phyloP scores from a whole-genome alignment of 495 filamentous ascomycete genomes.

The Evernia prunastri region DNA sequence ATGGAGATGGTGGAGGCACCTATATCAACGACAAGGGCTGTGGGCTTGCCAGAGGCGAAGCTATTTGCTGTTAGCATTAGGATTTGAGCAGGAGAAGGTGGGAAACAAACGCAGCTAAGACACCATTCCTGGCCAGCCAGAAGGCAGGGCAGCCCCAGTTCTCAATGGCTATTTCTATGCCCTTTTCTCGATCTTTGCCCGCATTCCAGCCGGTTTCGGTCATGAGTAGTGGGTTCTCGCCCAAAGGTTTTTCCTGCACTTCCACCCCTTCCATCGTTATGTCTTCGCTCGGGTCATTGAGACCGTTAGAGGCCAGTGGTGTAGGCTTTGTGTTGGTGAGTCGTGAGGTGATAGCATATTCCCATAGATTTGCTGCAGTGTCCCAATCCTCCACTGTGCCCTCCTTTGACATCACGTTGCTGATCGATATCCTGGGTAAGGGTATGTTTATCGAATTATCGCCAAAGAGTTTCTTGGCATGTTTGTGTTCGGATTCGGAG shows the following conservation, averaged over 20 bases:
- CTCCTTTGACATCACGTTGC: conserved; percentile 85
- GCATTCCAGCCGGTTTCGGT: conserved; percentile 92
- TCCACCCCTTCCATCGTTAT: conserved; percentile 63
- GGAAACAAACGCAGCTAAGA: conserved; percentile 53
- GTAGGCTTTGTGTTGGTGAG: conserved; percentile 59
- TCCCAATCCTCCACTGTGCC: conserved; percentile 97
- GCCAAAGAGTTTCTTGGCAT: conserved; percentile 65
- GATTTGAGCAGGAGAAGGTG: background rate
- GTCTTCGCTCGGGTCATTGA: conserved; percentile 61
- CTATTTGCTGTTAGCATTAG: conserved; percentile 32
- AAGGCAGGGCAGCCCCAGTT: conserved; percentile 90
- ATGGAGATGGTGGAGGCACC: conserved; percentile 87
- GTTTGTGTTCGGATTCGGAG: conserved; percentile 42
- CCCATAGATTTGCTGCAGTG: conserved; percentile 80
- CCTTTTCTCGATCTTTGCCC: conserved; percentile 78
- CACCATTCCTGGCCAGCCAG: conserved; percentile 70
- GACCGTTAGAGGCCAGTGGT: conserved; percentile 62
- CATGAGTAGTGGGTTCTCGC: conserved; percentile 87
- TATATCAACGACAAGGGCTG: conserved; percentile 84
- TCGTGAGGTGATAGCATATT: conserved; percentile 73
- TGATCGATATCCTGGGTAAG: conserved; percentile 65
- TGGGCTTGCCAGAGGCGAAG: conserved; percentile 87
- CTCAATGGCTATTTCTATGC: conserved; percentile 92
- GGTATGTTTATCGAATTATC: conserved; percentile 80
- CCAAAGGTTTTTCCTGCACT: conserved; percentile 66